These are phyloP conservation scores for Populus nigra DNA, from an alignment of 345 rosid genomes.

Conservation along the genomic window DNA sequence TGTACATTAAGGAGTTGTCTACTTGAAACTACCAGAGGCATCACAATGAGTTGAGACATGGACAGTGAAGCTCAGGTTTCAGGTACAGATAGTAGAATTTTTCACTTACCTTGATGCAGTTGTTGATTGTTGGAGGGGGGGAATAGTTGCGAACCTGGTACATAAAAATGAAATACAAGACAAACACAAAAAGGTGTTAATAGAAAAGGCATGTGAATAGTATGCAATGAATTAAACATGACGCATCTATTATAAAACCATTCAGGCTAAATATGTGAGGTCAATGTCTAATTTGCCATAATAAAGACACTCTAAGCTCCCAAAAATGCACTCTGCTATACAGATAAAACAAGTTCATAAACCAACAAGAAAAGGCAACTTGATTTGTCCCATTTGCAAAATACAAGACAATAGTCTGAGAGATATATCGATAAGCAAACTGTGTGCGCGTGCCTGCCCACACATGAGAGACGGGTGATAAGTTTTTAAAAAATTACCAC, in stretches of 20 bases:
- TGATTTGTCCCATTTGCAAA: neutral
- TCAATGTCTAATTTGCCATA: neutral
- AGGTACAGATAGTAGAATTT: neutral
- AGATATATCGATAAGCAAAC: neutral
- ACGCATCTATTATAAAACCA: neutral
- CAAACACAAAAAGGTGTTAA: conserved; percentile 1
- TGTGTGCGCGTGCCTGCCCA: neutral
- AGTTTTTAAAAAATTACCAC: conserved; percentile 53
- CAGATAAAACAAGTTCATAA: neutral
- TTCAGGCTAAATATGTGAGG: neutral
- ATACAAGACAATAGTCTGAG: neutral
- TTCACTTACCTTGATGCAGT: conserved; percentile 77
- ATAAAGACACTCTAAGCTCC: neutral
- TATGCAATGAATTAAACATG: neutral
- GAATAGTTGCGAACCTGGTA: conserved; percentile 79
- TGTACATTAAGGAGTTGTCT: neutral
- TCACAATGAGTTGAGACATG: neutral
- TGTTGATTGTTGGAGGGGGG: conserved; percentile 75
- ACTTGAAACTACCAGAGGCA: neutral
- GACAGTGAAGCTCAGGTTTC: neutral
- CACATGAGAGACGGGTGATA: neutral
- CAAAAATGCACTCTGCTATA: neutral
- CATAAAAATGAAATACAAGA: conserved; percentile 16
- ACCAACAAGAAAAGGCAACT: neutral
- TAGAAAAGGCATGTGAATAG: neutral